Conservation (phyloP, 2,329 filamentous ascomycete genomes). For the Immersiporthe knoxdaviesiana region DNA sequence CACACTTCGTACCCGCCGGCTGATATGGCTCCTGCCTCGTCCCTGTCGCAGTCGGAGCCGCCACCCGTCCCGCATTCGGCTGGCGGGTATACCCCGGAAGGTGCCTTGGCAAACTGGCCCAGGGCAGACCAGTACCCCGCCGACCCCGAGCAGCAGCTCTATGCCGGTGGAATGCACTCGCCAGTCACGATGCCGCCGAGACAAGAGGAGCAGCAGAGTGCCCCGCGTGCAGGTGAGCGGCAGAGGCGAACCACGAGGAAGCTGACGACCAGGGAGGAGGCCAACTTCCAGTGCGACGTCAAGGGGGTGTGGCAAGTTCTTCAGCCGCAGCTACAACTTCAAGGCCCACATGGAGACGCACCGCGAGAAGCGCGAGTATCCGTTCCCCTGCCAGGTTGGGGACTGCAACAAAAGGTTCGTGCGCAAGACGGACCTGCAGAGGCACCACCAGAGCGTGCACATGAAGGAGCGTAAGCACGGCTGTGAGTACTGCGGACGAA, state of each 20-base stretch:
- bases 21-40: slow-evolving; percentile 31
- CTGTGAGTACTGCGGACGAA: slow-evolving; percentile 71
- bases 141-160: slow-evolving; percentile 39
- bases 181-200: slow-evolving; percentile 31
- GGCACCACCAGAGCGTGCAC: slow-evolving; percentile 70
- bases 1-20: slow-evolving; percentile 39
- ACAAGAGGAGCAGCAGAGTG: slow-evolving; percentile 34
- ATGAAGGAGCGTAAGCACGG: slow-evolving; percentile 70
- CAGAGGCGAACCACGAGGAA: slow-evolving; percentile 49
- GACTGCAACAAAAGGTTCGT: slow-evolving; percentile 78
- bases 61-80: slow-evolving; percentile 33
- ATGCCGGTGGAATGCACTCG: slow-evolving; percentile 24
- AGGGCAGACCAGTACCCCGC: slow-evolving; percentile 43
- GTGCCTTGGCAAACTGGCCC: slow-evolving; percentile 43
- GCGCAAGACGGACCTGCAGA: slow-evolving; percentile 76
- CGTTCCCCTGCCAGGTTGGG: slow-evolving; percentile 66
- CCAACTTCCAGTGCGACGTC: slow-evolving; percentile 70
- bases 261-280: slow-evolving; percentile 68
- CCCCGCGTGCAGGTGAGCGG: slow-evolving; percentile 36
- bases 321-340: slow-evolving; percentile 84
- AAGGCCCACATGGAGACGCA: slow-evolving; percentile 87
- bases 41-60: slow-evolving; percentile 18
- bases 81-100: slow-evolving; percentile 45
- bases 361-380: slow-evolving; percentile 71
- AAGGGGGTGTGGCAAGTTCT: slow-evolving; percentile 75